A percentile compares a stretch with the other conserved stretches of the same genome.
Evolutionary conservation across 257 asterid species (phyloP).

Genomic region (Solanum dulcamara): DNA sequence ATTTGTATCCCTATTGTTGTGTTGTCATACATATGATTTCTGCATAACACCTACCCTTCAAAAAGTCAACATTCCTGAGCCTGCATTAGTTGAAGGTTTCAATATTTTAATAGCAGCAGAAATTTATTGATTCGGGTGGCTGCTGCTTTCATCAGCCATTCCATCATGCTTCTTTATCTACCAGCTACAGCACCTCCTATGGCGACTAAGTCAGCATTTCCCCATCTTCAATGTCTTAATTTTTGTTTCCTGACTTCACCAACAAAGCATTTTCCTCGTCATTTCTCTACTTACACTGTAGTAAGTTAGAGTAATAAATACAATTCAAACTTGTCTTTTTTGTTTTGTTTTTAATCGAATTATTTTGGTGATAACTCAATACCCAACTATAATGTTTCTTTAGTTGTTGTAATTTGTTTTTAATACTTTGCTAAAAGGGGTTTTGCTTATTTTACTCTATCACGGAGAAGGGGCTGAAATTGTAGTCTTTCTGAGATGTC

Average conservation of each 20-base stretch:
- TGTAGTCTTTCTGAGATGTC: slow-evolving; percentile 6
- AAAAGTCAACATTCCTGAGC: not conserved
- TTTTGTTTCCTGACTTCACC: not conserved
- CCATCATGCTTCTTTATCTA: slow-evolving; percentile 13
- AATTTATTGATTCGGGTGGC: slow-evolving; percentile 17
- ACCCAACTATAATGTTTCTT: not conserved
- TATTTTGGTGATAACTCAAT: not conserved
- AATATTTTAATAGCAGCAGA: not conserved
- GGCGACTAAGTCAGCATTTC: slow-evolving; percentile 35
- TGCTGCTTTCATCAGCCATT: slow-evolving; percentile 27
- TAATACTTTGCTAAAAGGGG: too few relatives aligned
- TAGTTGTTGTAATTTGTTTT: not conserved
- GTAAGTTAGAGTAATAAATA: not conserved
- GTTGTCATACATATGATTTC: not conserved
- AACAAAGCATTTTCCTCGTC: not conserved
- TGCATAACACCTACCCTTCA: not conserved
- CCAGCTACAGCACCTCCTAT: slow-evolving; percentile 4
- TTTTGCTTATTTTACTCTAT: not conserved
- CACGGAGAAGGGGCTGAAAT: slow-evolving; percentile 17
- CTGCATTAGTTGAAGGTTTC: not conserved
- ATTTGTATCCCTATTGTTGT: not conserved
- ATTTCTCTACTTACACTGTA: not conserved
- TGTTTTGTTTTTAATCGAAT: not conserved
- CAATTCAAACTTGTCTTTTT: not conserved
- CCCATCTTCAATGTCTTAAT: not conserved